Conservation (phyloP, 2,329 filamentous ascomycete genomes). For the Arthrobotrys musiformis region DNA sequence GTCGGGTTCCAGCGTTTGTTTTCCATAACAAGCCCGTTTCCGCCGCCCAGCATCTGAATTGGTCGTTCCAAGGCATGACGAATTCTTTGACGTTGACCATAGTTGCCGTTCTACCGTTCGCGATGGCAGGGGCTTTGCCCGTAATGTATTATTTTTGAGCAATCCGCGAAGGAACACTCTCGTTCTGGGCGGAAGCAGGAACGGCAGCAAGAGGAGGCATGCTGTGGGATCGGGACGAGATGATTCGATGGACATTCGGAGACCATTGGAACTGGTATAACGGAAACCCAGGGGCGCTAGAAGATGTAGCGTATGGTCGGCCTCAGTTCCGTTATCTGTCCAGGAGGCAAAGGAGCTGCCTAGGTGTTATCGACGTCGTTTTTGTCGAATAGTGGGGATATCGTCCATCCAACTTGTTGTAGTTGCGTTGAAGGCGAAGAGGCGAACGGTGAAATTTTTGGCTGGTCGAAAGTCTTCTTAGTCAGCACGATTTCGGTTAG, state of each 20-base stretch:
- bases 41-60: neutral
- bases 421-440: slow-evolving; percentile 4
- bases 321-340: slow-evolving; percentile 2
- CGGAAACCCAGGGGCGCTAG: neutral
- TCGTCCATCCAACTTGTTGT: neutral
- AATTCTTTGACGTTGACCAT: neutral
- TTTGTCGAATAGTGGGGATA: neutral
- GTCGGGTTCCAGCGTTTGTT: neutral
- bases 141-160: slow-evolving; percentile 35
- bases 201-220: slow-evolving; percentile 52
- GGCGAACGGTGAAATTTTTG: slow-evolving; percentile 31
- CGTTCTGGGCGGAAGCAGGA: slow-evolving; percentile 47
- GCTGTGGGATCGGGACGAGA: slow-evolving; percentile 46
- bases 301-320: neutral
- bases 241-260: slow-evolving; percentile 52
- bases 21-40: neutral
- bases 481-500: slow-evolving; percentile 26
- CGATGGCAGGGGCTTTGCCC: neutral
- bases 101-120: slow-evolving; percentile 33
- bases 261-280: slow-evolving; percentile 50
- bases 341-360: neutral
- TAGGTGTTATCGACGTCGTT: neutral
- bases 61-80: neutral
- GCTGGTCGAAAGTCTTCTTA: neutral
- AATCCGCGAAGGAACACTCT: slow-evolving; percentile 37